Evolutionary conservation across 352 stramenopile species (phyloP).

Genomic region (Phytophthora pseudosyringae): DNA sequence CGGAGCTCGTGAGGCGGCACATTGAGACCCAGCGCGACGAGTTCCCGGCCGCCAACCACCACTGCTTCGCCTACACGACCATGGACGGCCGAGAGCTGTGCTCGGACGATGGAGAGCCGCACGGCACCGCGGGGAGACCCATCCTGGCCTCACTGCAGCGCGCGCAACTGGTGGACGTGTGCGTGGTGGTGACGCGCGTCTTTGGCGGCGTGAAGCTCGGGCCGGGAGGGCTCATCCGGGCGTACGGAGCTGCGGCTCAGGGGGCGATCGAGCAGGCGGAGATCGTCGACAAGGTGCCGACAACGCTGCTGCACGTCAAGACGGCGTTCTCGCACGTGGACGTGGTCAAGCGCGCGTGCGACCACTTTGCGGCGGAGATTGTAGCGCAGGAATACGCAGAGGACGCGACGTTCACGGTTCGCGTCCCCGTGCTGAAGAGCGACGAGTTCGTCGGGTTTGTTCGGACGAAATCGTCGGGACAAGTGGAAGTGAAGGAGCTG

Average conservation of each 20-base stretch:
- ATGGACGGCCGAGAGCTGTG: slow-evolving; percentile 61
- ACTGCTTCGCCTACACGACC: slow-evolving; percentile 75
- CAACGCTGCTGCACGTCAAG: slow-evolving; percentile 36
- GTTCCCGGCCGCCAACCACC: slow-evolving; percentile 69
- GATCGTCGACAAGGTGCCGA: slow-evolving; percentile 63
- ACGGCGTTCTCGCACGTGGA: slow-evolving; percentile 43
- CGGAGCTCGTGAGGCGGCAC: slow-evolving; percentile 50
- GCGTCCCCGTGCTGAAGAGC: slow-evolving; percentile 40
- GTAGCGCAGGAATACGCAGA: slow-evolving; percentile 41
- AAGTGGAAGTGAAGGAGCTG: slow-evolving; percentile 31
- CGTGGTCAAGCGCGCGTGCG: slow-evolving; percentile 56
- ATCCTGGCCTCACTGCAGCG: slow-evolving; percentile 68
- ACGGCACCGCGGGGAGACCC: slow-evolving; percentile 71
- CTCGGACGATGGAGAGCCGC: slow-evolving; percentile 81
- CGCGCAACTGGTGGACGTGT: slow-evolving; percentile 71
- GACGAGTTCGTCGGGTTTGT: slow-evolving; percentile 48
- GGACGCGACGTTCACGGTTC: slow-evolving; percentile 52
- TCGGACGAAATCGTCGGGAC: slow-evolving; percentile 54
- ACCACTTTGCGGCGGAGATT: slow-evolving; percentile 51
- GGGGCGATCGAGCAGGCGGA: slow-evolving; percentile 58
- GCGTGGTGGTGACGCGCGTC: slow-evolving; percentile 74
- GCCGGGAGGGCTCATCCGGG: slow-evolving; percentile 73
- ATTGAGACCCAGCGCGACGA: slow-evolving; percentile 50
- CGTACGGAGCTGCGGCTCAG: slow-evolving; percentile 68
- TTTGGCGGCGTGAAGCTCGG: slow-evolving; percentile 81